Percentiles rank a stretch among this genome's conserved stretches.
These are phyloP conservation scores for Cyberlindnera japonica DNA, from an alignment of 805 yeast species.

Conservation along the genomic window DNA sequence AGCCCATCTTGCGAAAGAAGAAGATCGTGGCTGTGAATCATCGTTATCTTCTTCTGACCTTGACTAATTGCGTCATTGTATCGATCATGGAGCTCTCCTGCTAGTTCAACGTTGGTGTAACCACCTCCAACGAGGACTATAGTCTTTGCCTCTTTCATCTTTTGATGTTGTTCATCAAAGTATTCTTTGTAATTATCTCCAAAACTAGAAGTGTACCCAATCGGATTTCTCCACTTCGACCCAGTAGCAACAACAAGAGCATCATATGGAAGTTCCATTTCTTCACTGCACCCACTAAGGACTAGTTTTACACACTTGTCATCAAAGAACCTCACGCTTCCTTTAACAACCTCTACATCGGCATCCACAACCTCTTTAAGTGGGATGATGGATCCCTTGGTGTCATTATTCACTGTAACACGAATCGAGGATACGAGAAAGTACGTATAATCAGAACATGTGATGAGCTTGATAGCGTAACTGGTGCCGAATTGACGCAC, in stretches of 20 bases:
- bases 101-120: slow-evolving; percentile 11
- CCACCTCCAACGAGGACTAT: slow-evolving; percentile 1
- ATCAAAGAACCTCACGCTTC: slow-evolving; percentile 21
- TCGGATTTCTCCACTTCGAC: slow-evolving; percentile 28
- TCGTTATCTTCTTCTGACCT: slow-evolving; percentile 15
- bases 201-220: slow-evolving; percentile 17
- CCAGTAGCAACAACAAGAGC: slow-evolving; percentile 32
- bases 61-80: slow-evolving; percentile 17
- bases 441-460: slow-evolving; percentile 19
- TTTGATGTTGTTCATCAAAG: slow-evolving; percentile 13
- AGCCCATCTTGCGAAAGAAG: slow-evolving; percentile 13
- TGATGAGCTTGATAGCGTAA: slow-evolving; percentile 17
- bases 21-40: slow-evolving; percentile 15
- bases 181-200: slow-evolving; percentile 17
- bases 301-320: slow-evolving; percentile 15
- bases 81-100: slow-evolving; percentile 30
- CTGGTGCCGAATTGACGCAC: slow-evolving; percentile 4
- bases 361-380: slow-evolving; percentile 20
- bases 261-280: slow-evolving; percentile 19
- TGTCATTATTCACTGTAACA: slow-evolving; percentile 19
- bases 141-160: slow-evolving; percentile 19
- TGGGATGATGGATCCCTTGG: slow-evolving; percentile 17
- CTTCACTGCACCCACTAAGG: background rate
- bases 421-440: slow-evolving; percentile 18
- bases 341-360: slow-evolving; percentile 22